Base-by-base conservation (phyloP, 208 protist species). In the Phytomonas francai region DNA sequence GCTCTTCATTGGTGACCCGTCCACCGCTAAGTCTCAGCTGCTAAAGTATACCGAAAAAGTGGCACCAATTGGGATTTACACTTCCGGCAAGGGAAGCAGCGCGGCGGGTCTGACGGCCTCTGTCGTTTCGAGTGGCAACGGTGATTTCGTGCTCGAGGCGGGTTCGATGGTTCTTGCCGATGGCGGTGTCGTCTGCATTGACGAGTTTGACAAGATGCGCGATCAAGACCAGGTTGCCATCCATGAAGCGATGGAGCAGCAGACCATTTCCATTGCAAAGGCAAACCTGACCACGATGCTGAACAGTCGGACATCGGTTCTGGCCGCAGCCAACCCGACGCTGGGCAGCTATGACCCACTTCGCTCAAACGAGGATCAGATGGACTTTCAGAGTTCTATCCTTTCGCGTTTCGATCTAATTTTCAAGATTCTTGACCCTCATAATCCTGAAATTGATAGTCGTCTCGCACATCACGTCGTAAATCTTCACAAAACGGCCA, bases 141-240 rank as follows among this genome's bases (percentile, higher is more conserved):
- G 92, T 30, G 98, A 99, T 72, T 99, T 99, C 76, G 98, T 98
- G 77, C 86, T 99, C 8, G 99, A 99, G 82, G 99, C 98, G 31
- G 99, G 99, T 14, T 98, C 98, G 25, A 98, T 99, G 97, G 99
- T 99, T 29, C 89, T 99, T 3, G 99, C 98, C 5, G 99, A 99
- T 75, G 97, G 98, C 31, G 99, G 99, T 33, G 87, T 99, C n/a
- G 96, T 99, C 4, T 99, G 98, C 84, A 99, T 99, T 67, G 99
- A 99, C 84, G 99, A 99, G 92, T 99, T 99, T 88, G 99, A 99
- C 79, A 99, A 99, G 81, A 99, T 99, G 98, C 78, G 96, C 39
- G 89, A 97, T 14, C 78, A 97, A 73, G 98, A 99, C 70, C 88
- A 97, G 59, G 98, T 99, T 0, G 98, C 98, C 9, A 99, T 99